phyloP scores from a whole-genome alignment of 2,329 filamentous ascomycete species.

The Colletotrichum brevisporum region DNA sequence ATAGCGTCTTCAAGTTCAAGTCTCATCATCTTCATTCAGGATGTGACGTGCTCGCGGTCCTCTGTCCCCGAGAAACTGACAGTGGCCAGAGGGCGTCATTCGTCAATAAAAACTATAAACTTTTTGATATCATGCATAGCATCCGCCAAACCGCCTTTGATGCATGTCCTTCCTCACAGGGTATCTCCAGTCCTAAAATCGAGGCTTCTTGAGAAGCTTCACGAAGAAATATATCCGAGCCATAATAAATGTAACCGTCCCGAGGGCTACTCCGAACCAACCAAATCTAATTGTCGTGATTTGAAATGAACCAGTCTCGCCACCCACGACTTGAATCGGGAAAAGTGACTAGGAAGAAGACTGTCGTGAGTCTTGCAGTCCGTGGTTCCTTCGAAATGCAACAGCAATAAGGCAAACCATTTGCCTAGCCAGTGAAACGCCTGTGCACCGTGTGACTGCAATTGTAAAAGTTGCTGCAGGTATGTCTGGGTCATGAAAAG shows the following conservation, averaged over 20 bases:
- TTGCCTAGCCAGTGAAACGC: conserved; percentile 34
- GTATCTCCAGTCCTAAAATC: conserved; percentile 39
- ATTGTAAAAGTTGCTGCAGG: conserved; percentile 22
- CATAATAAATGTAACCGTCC: conserved; percentile 10
- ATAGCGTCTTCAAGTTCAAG: too few species aligned
- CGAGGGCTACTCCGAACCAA: conserved; percentile 16
- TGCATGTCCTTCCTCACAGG: conserved; percentile 30
- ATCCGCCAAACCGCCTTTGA: conserved; percentile 26
- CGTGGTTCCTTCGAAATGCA: conserved; percentile 21
- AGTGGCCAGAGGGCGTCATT: not conserved
- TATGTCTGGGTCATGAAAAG: conserved; percentile 43
- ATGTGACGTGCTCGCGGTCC: not conserved
- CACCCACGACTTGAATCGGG: not conserved
- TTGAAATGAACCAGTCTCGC: conserved; percentile 23
- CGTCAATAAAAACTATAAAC: not conserved
- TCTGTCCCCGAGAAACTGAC: not conserved
- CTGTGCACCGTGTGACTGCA: conserved; percentile 32
- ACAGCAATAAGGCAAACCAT: conserved; percentile 17
- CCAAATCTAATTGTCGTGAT: conserved; percentile 20
- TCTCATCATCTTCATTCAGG: conserved; percentile 12
- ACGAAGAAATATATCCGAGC: conserved; percentile 21
- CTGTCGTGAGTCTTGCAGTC: conserved; percentile 25
- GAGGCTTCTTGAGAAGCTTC: not conserved
- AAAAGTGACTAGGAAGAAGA: conserved; percentile 12
- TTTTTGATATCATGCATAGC: conserved; percentile 6